Conservation (phyloP, 192 early-diverging fungal genomes). For the Backusella luteola region DNA sequence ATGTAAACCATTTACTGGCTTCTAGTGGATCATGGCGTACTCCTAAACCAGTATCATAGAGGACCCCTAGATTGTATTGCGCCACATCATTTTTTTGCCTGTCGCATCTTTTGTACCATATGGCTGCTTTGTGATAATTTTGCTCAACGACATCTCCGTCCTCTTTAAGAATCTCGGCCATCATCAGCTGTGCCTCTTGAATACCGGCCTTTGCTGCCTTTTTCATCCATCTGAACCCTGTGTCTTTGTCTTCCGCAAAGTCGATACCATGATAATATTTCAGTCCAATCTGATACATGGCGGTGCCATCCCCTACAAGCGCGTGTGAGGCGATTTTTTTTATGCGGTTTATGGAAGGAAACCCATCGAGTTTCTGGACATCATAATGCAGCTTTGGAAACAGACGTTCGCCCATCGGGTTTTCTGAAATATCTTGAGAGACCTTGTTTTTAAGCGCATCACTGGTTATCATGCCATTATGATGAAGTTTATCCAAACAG, state of each 20-base stretch:
- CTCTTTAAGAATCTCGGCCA: neutral
- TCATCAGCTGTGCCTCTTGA: neutral
- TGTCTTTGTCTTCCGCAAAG: too few species aligned
- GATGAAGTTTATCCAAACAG: neutral
- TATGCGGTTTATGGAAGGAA: too few species aligned
- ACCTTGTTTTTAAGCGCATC: too few species aligned
- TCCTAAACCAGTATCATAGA: neutral
- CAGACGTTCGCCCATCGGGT: neutral
- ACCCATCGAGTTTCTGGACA: too few species aligned
- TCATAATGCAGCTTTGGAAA: too few species aligned
- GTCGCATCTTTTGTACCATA: neutral
- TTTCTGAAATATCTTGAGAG: too few species aligned
- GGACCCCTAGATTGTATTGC: neutral
- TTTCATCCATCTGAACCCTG: neutral
- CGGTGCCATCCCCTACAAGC: too few species aligned
- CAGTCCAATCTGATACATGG: too few species aligned
- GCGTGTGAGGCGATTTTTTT: too few species aligned
- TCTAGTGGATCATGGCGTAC: neutral
- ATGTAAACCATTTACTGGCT: neutral
- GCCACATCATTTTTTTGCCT: neutral
- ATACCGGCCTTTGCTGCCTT: neutral
- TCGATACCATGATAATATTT: too few species aligned
- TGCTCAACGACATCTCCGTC: neutral
- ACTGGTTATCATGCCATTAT: neutral
- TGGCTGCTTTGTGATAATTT: neutral